These are phyloP conservation scores for Oryza coarctata DNA, from an alignment of 176 grass and related monocot genomes.

Conservation along the genomic window DNA sequence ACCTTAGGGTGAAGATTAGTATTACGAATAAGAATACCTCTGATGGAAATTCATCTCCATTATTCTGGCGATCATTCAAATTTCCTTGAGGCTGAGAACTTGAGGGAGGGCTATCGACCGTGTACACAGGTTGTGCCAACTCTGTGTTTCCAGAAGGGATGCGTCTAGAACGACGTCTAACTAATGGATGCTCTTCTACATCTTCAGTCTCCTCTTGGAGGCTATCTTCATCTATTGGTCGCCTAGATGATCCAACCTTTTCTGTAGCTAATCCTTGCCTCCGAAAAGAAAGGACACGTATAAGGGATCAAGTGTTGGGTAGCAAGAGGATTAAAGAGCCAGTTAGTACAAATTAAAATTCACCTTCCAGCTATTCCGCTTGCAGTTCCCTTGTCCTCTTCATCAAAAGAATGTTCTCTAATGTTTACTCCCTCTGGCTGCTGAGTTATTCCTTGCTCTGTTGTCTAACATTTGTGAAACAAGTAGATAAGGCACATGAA, in stretches of 20 bases:
- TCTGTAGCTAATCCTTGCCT: slow-evolving; percentile 64
- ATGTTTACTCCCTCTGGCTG: slow-evolving; percentile 36
- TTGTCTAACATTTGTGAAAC: slow-evolving; percentile 43
- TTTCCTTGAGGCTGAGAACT: slow-evolving; percentile 39
- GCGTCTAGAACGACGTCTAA: slow-evolving; percentile 62
- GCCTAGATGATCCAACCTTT: slow-evolving; percentile 55
- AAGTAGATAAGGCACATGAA: background rate
- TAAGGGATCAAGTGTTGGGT: slow-evolving; percentile 28
- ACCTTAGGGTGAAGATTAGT: background rate
- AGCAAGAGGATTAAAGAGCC: slow-evolving; percentile 26
- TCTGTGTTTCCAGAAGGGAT: slow-evolving; percentile 50
- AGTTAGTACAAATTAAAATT: slow-evolving; percentile 43
- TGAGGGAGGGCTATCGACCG: slow-evolving; percentile 38
- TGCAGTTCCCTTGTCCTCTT: slow-evolving; percentile 33
- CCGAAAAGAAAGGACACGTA: slow-evolving; percentile 38
- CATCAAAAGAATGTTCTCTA: slow-evolving; percentile 48
- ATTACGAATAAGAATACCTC: slow-evolving; percentile 52
- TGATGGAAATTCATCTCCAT: slow-evolving; percentile 57
- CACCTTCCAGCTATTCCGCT: slow-evolving; percentile 60
- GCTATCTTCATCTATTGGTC: slow-evolving; percentile 44
- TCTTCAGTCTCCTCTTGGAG: slow-evolving; percentile 73
- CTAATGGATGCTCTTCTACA: slow-evolving; percentile 69
- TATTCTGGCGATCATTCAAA: slow-evolving; percentile 24
- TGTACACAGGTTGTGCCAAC: slow-evolving; percentile 22
- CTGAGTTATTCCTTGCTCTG: slow-evolving; percentile 43